Conservation (phyloP, 495 filamentous ascomycete species). For the Talaromyces adpressus region DNA sequence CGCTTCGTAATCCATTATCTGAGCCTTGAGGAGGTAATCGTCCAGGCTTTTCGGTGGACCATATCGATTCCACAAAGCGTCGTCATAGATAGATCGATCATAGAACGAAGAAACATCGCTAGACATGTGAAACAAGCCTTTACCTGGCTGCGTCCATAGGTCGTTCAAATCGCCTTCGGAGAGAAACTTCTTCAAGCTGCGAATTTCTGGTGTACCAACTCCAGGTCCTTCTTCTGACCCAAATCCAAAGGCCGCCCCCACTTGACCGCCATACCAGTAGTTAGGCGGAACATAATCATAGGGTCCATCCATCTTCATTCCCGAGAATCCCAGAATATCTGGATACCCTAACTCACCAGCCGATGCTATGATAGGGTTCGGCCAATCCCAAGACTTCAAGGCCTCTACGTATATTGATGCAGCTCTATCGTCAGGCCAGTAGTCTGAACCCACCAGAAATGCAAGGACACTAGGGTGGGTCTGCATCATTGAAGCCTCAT, state of each 20-base stretch:
- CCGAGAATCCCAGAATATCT: conserved; percentile 41
- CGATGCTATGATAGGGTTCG: conserved; percentile 49
- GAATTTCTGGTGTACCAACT: conserved; percentile 52
- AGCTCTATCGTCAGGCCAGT: conserved; percentile 52
- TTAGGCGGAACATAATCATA: conserved; percentile 63
- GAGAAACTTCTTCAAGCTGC: conserved; percentile 48
- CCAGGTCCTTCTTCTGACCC: conserved; percentile 55
- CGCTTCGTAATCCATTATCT: conserved; percentile 59
- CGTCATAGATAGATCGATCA: conserved; percentile 50
- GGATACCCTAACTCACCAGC: conserved; percentile 51
- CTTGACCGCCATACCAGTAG: conserved; percentile 50
- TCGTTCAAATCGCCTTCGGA: conserved; percentile 39
- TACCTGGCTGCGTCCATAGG: conserved; percentile 49
- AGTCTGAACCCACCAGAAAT: conserved; percentile 56
- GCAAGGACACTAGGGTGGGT: conserved; percentile 48
- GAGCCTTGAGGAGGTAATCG: conserved; percentile 48
- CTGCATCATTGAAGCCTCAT: conserved; percentile 55
- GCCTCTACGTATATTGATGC: conserved; percentile 43
- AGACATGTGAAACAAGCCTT: conserved; percentile 53
- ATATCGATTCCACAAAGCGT: conserved; percentile 44
- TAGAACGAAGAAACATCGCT: conserved; percentile 45
- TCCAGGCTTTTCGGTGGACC: conserved; percentile 44
- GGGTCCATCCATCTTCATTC: conserved; percentile 62
- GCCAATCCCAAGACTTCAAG: conserved; percentile 45
- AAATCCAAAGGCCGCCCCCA: conserved; percentile 56